Evolutionary conservation across 345 rosid species (phyloP), one percentile per base, ranked within the genome.

Genomic region (Erysimum cheiranthoides): DNA sequence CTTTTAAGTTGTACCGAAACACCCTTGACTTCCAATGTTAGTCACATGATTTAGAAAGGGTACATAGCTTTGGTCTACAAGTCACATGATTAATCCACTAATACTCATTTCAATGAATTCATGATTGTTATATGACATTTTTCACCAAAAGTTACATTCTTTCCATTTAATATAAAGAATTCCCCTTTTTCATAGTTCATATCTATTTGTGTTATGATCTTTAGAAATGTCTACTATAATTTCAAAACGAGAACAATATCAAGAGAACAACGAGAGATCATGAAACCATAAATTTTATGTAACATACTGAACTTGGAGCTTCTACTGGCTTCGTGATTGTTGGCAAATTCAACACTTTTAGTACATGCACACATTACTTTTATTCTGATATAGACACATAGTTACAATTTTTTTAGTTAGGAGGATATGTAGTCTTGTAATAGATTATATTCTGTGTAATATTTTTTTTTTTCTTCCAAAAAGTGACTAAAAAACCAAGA

Each of bases 11-110:
- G 25, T 21, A 21, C 25, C 25, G 25, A 21, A 21, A 21, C 25
- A 21, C 25, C 25, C 25, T 21, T 21, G 25, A 21, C 25, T 21
- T 21, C 25, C 25, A 21, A 18, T 16, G 10, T 16, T 12, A 14
- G 6, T 64, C 68, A 30, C 68, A 45, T 64, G 30, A 45, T 46
- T 31, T 31, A 10, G 34, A 8, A 58, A n/a, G 42, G 13, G 42
- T 11, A 21, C 31, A 38, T 14, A 45, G n/a, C 8, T 5, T 5
- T 16, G 18, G 10, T 39, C 32, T 60, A 60, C 32, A 36, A 60
- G 65, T 60, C 65, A 60, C 46, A 60, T 60, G 46, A 38, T 38
- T 36, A 36, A 36, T 60, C 38, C 46, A 18, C 65, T 60, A 60
- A 38, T 60, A 38, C 31, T 17, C 28, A 18, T 36, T 60, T 60